phyloP scores from a whole-genome alignment of 1,284 basidiomycete species.

The Tilletia setariae region DNA sequence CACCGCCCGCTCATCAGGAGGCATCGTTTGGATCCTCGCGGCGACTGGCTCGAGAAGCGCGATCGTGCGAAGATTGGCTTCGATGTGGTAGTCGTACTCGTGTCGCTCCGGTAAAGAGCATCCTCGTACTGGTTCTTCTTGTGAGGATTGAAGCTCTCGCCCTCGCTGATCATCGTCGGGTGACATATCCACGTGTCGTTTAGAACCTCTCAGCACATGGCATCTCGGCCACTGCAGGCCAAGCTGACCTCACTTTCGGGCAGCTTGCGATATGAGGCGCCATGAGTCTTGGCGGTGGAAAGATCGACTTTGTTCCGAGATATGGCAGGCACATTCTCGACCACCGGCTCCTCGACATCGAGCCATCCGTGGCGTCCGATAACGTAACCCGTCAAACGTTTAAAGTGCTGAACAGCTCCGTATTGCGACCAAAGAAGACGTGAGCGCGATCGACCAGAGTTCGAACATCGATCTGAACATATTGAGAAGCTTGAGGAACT shows the following conservation, averaged over 20 bases:
- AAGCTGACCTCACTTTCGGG: conserved; percentile 81
- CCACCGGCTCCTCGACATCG: conserved; percentile 56
- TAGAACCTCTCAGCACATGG: conserved; percentile 91
- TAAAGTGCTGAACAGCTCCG: conserved; percentile 82
- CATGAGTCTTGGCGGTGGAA: conserved; percentile 58
- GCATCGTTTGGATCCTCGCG: conserved; percentile 82
- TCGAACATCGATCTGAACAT: conserved; percentile 85
- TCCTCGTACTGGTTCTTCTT: conserved; percentile 98
- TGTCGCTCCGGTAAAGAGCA: conserved; percentile 94
- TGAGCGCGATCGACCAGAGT: conserved; percentile 82
- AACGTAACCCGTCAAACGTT: conserved; percentile 75
- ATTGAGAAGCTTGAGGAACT: conserved; percentile 93
- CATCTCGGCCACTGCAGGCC: conserved; percentile 89
- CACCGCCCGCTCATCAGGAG: conserved; percentile 74
- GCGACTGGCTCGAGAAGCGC: conserved; percentile 85
- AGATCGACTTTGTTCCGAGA: conserved; percentile 52
- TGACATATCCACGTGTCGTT: conserved; percentile 73
- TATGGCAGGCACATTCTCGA: conserved; percentile 56
- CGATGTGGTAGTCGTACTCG: conserved; percentile 95
- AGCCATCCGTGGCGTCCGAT: conserved; percentile 65
- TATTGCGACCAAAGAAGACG: conserved; percentile 72
- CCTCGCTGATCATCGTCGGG: conserved; percentile 92
- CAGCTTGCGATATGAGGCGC: conserved; percentile 88
- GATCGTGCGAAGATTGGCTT: conserved; percentile 86
- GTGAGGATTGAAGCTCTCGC: conserved; percentile 88